These are phyloP conservation scores for Pseudoscleropodium purum DNA, from an alignment of 225 moss, liverwort and hornwort genomes.

Conservation along the genomic window DNA sequence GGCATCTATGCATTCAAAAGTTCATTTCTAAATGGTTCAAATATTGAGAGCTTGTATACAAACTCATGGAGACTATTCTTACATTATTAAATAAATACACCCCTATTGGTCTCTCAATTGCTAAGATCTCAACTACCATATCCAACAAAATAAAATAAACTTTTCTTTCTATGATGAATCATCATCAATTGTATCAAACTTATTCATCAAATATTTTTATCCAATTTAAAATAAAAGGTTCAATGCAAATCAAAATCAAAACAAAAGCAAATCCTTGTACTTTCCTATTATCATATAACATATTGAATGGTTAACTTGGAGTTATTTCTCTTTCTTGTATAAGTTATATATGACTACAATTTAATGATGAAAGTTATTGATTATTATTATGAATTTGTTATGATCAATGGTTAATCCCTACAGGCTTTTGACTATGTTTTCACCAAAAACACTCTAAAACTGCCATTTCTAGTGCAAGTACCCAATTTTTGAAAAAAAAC, in stretches of 20 bases:
- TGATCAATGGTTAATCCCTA: no score
- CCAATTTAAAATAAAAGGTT: neutral
- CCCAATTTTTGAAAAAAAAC: no score
- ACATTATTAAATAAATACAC: no score
- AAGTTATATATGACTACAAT: no score
- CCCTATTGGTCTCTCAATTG: rapidly evolving
- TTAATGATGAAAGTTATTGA: no score
- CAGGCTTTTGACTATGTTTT: no score
- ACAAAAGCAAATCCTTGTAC: neutral
- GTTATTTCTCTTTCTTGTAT: no score
- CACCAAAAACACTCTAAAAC: no score
- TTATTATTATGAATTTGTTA: no score
- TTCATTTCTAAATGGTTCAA: neutral
- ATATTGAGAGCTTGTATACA: neutral
- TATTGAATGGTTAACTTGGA: no score
- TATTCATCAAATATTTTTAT: neutral
- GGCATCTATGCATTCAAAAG: neutral
- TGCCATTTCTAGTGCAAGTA: no score
- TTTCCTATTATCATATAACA: neutral
- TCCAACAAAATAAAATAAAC: neutral
- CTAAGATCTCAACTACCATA: neutral
- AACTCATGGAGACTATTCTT: no score
- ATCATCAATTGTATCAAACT: neutral
- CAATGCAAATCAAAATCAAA: neutral
- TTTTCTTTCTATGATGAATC: neutral